Base-by-base conservation (phyloP, 1,284 basidiomycete genomes). In the Apiotrichum laibachii region DNA sequence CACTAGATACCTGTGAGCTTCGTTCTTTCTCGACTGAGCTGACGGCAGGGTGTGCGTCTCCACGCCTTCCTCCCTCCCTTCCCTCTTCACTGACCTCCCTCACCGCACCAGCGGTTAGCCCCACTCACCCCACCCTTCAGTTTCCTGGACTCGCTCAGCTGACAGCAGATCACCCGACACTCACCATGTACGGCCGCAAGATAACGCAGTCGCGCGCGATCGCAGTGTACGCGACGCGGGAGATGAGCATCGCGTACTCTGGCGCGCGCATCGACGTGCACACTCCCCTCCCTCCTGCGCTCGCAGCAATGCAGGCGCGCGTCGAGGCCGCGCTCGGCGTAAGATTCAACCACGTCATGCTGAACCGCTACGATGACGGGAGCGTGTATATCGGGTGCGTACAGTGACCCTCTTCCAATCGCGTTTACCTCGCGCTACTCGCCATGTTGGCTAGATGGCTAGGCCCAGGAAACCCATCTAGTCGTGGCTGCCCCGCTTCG, bases 281-380 rank as follows among this genome's bases (percentile, higher is more conserved):
- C 52, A 66, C 77, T 39, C 78, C 79, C 0, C 68, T 73, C 22
- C 82, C 82, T 40, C 79, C 81, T 2, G 67, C 69, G 0, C 65
- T 83, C 5, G 62, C 71, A 31, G 65, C 68, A 26, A 82, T 83
- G 37, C 73, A 80, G 39, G 59, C 63, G 8, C 49, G 61, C 31
- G 71, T 84, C 4, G 77, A 81, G 46, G 64, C 63, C 1, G 68
- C 65, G 18, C 61, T 84, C 5, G 80, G 79, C 0, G 79, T 81
- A 7, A 66, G 60, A 31, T 84, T 84, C 73, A 83, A 83, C 55
- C 81, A 83, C 62, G 76, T 77, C 59, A 81, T 84, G 81, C 69
- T 83, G 62, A 84, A 84, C 57, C 68, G 72, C 21, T 84, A 83
- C 65, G 80, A 80, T 52, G 74, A 80, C 63, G 83, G 82, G 2